phyloP scores from a whole-genome alignment of 2,329 filamentous ascomycete genomes.

The Paraphaeosphaeria sporulosa region DNA sequence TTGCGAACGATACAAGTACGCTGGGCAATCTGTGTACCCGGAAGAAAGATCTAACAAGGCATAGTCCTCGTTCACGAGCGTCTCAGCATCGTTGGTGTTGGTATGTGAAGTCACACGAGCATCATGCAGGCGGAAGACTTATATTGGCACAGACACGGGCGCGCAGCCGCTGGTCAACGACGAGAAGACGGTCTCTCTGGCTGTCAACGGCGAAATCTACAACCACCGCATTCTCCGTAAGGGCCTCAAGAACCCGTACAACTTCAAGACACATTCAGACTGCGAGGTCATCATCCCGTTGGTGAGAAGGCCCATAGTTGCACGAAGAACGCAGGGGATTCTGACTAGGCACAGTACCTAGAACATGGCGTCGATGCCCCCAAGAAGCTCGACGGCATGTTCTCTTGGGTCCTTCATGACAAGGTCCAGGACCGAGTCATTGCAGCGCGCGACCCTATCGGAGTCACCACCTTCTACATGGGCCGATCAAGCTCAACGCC shows the following conservation, averaged over 20 bases:
- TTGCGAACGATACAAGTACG: constrained; percentile 88
- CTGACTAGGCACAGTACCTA: constrained; percentile 71
- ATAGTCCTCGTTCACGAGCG: constrained; percentile 90
- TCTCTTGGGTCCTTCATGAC: constrained; percentile 98
- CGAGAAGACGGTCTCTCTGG: constrained; percentile 85
- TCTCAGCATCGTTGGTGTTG: constrained; percentile 95
- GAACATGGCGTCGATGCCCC: constrained; percentile 92
- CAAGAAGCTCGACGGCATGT: constrained; percentile 97
- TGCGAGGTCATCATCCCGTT: constrained; percentile 99
- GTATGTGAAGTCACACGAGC: constrained; percentile 61
- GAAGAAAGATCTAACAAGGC: constrained; percentile 29
- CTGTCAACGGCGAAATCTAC: constrained; percentile 99
- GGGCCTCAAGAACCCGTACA: constrained; percentile 80
- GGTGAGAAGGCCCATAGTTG: constrained; percentile 61
- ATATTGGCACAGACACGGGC: constrained; percentile 74
- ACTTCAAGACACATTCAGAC: constrained; percentile 98
- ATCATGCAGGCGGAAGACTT: constrained; percentile 22
- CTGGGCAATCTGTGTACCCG: constrained; percentile 6
- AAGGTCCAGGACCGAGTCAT: constrained; percentile 91
- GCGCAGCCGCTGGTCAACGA: constrained; percentile 95
- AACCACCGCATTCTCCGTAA: constrained; percentile 97
- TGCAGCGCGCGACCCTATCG: constrained; percentile 94
- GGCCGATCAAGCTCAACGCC: constrained; percentile 85
- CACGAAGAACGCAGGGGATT: neutral
- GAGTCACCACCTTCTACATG: constrained; percentile 96